Evolutionary conservation across 306 rosid genomes (phyloP).

Genomic region (Luffa aegyptiaca): DNA sequence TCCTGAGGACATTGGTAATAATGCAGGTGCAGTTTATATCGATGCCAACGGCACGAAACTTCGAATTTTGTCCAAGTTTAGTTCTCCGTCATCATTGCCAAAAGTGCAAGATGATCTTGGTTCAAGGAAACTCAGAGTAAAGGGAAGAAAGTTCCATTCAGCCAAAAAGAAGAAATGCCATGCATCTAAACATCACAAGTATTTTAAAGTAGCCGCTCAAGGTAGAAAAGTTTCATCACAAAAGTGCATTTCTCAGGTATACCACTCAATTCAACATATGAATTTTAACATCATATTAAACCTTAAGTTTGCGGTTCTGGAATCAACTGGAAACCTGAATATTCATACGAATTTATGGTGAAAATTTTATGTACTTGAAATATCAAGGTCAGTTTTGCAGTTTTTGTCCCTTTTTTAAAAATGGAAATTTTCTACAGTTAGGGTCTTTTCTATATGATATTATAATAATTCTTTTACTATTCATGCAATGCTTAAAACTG

Average conservation of each 20-base stretch:
- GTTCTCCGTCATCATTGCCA: constrained; percentile 16
- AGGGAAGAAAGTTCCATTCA: constrained; percentile 27
- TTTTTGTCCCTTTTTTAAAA: not conserved
- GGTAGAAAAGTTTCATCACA: constrained; percentile 20
- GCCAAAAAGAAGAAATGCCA: constrained; percentile 34
- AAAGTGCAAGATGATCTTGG: constrained; percentile 25
- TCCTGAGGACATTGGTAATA: constrained; percentile 24
- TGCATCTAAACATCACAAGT: constrained; percentile 23
- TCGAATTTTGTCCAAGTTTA: constrained; percentile 41
- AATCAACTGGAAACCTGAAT: not conserved
- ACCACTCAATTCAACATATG: not conserved
- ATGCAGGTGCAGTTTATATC: constrained; percentile 39
- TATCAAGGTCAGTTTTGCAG: not conserved
- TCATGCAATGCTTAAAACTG: not conserved
- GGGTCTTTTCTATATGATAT: not conserved
- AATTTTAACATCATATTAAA: not conserved
- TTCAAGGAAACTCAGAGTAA: constrained; percentile 22
- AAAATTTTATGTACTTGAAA: not conserved
- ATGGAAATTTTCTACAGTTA: not conserved
- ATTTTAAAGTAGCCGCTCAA: constrained; percentile 27
- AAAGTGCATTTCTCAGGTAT: constrained; percentile 35
- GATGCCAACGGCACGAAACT: constrained; percentile 45
- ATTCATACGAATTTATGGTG: not conserved
- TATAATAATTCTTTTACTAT: not conserved
- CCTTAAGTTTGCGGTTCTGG: not conserved